Evolutionary conservation across 768 basidiomycete species (phyloP), one percentile per base, ranked within the genome.

Genomic region (Suillus occidentalis): DNA sequence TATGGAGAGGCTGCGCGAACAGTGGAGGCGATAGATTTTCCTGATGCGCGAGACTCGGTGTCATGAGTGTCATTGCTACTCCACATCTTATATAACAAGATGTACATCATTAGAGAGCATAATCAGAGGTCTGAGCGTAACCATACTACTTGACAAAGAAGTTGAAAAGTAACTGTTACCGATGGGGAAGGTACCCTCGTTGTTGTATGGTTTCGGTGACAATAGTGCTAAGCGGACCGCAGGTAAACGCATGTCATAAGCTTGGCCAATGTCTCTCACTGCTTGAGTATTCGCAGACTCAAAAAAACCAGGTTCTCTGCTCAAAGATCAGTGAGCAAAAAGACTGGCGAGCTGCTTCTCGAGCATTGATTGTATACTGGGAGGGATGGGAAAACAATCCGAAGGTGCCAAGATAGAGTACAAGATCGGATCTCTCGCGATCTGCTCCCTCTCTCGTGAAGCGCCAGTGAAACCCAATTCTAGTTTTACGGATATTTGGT

Each of bases 1-100:
- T 90, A 89, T 60, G 94, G 93, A 31, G 90, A 92, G 73, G 92
- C 87, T 16, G 81, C 81, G 56, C 80, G 81, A 56, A 83, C 81
- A 43, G 66, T 65, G 22, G 70, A 76, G 63, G 74, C 79, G 31
- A 71, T 82, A n/a, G 71, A 70, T 16, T 73, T 77, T 69, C 77
- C 76, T 56, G 73, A 73, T 31, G 75, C 75, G 9, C 65, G 69
- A 50, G 75, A 77, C 63, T 71, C 75, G 1, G 73, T 76, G 39
- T 73, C 75, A 55, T 76, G 64, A 69, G 4, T 2, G 22, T 22
- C 3, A 13, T 28, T 28, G 28, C 2, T 4, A 31, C 31, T 31
- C 31, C 3, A 31, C 31, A 28, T 28, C 31, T 31, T 31, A 4
- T 31, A 31, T 31, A 31, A 31, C 31, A 31, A 31, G 31, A 31